Evolutionary conservation across 306 rosid genomes (phyloP), one percentile per base, ranked within the genome.

Genomic region (Malus domestica): DNA sequence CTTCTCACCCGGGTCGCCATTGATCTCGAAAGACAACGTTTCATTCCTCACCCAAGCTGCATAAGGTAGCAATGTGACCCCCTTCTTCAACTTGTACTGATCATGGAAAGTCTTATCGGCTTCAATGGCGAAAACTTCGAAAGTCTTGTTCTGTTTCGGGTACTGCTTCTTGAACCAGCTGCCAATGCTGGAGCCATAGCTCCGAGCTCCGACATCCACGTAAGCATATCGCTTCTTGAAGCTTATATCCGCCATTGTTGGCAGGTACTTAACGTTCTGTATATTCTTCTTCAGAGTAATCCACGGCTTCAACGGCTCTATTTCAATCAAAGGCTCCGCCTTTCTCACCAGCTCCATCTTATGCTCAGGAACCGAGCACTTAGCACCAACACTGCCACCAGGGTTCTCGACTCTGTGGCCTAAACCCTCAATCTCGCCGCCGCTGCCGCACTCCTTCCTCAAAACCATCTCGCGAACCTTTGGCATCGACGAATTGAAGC

Each of bases 21-120:
- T 91, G 77, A 95, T 88, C 82, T 95, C 99, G 20, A 95, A 95
- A 1, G 85, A 70, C 60, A 95, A 57, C 0, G 97, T 92, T 74
- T 95, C 97, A 55, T 95, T 95, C 91, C 78, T 92, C 82, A 95
- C 97, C 99, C 99, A 95, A 0, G 99, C 99, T 0, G 99, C 99
- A 42, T 85, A 95, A 18, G 97, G 99, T 73, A 95, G 60, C 78
- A 95, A 66, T 10, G 88, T 90, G 10, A 92, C 67, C 63, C 89
- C 69, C 72, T 95, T 95, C 84, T 95, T 95, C 87, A 80, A n/a
- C 63, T 76, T 83, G 79, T 95, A 95, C 83, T 92, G 92, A 27
- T 83, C 87, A 72, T 95, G 97, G 33, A 95, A 95, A 8, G 89
- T 83, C 68, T 82, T 91, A 42, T 95, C 99, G 0, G 99, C 99